Base-by-base conservation (phyloP, 768 basidiomycete species). In the Multifurca ochricompacta region DNA sequence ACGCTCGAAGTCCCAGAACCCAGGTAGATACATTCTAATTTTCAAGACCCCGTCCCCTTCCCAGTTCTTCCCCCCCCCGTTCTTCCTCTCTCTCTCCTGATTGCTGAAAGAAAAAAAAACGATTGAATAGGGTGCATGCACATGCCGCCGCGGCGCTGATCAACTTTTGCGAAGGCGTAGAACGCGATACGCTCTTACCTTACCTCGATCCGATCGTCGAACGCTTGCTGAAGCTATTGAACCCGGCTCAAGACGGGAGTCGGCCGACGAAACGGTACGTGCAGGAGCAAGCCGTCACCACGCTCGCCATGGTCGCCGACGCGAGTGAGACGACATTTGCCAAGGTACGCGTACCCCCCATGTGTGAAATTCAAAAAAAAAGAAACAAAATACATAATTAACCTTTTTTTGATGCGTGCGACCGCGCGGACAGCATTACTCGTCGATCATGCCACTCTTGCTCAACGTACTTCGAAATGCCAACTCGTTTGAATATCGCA, bases 131-230 rank as follows among this genome's bases (percentile, higher is more conserved):
- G 23, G 88, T 93, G 0, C 90, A 91, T 58, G 77, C 89, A 0
- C 91, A 94, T 63, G 87, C 91, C 1, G 88, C 90, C 0, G 85
- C 91, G 0, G 90, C 90, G 0, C 74, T 93, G 21, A 90, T 92
- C 67, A 94, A 93, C 66, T 92, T 92, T 70, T 93, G 90, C 67
- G 86, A 92, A 65, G 87, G 89, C 32, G 87, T 89, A 32, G 84
- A 81, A 60, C 77, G 81, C 14, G 79, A 86, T 21, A 83, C 80
- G 1, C 77, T 90, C 9, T 62, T 85, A 0, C 86, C 87, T 0
- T 91, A 87, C 66, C 79, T 94, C 16, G 90, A 91, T 48, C 76
- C 80, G 0, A 83, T 91, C 59, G 85, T 94, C 27, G 82, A 83
- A 61, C 78, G 85, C 0, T 73, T 89, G 3, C 70, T 87, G 13